Conservation (phyloP, 768 basidiomycete genomes). For the Dacryopinax spathularia region DNA sequence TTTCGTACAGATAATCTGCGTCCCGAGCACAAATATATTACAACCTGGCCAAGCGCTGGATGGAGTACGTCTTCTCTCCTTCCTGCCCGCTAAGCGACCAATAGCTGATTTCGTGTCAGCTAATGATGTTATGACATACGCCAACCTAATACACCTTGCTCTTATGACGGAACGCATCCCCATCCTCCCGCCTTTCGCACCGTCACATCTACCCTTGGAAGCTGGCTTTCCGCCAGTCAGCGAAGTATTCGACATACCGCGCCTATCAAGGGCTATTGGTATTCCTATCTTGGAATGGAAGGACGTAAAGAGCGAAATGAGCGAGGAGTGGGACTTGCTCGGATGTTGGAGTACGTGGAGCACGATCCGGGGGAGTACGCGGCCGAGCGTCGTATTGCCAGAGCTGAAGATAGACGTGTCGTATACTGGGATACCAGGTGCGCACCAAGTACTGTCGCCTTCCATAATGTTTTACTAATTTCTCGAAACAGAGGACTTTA, state of each 20-base stretch:
- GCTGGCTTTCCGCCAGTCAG: constrained; percentile 40
- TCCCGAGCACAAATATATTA: constrained; percentile 47
- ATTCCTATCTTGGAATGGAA: constrained; percentile 48
- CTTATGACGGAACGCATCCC: constrained; percentile 42
- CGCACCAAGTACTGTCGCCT: too few relatives aligned
- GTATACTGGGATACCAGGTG: too few relatives aligned
- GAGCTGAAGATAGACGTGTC: too few relatives aligned
- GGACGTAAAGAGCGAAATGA: constrained; percentile 35
- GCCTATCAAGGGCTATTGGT: constrained; percentile 33
- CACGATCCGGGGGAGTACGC: constrained; percentile 21
- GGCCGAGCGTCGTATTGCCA: constrained; percentile 35
- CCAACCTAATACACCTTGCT: constrained; percentile 46
- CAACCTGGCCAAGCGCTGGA: constrained; percentile 59
- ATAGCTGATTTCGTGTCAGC: constrained; percentile 29
- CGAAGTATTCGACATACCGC: constrained; percentile 45
- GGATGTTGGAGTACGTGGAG: background rate
- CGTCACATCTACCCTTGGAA: constrained; percentile 38
- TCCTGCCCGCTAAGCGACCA: background rate
- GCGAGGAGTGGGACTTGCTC: background rate
- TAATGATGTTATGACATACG: constrained; percentile 65
- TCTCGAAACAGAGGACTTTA: background rate
- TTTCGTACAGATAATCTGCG: constrained; percentile 42
- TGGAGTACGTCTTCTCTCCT: constrained; percentile 40
- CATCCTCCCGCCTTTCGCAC: constrained; percentile 43
- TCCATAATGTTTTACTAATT: too few relatives aligned